Conservation (phyloP, 495 filamentous ascomycete genomes). For the Neurospora sp. region DNA sequence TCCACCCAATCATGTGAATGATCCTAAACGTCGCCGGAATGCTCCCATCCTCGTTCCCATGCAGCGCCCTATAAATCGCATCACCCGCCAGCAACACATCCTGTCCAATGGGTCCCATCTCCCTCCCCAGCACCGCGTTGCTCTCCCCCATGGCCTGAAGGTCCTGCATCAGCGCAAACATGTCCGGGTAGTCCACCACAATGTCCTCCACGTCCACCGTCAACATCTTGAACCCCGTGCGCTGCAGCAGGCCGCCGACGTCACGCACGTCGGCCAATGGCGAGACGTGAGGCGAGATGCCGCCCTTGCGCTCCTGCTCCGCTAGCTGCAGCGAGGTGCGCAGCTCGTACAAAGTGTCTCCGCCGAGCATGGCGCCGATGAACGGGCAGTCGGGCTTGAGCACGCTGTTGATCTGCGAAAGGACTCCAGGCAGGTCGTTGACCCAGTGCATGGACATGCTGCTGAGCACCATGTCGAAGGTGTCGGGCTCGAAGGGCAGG, state of each 20-base stretch:
- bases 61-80: conserved; percentile 76
- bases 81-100: conserved; percentile 86
- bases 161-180: conserved; percentile 84
- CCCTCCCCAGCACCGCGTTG: conserved; percentile 73
- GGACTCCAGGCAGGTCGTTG: conserved; percentile 81
- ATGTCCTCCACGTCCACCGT: conserved; percentile 98
- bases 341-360: conserved; percentile 88
- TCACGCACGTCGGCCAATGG: conserved; percentile 89
- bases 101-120: conserved; percentile 60
- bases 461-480: conserved; percentile 81
- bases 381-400: conserved; percentile 90
- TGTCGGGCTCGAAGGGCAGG: conserved; percentile 64
- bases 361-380: conserved; percentile 91
- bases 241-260: conserved; percentile 75
- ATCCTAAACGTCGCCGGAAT: conserved; percentile 86
- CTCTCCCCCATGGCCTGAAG: conserved; percentile 90
- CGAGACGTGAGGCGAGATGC: conserved; percentile 76
- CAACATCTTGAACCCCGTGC: conserved; percentile 86
- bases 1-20: conserved; percentile 99
- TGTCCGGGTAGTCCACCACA: conserved; percentile 88
- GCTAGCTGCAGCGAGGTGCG: conserved; percentile 90
- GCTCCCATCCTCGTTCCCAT: conserved; percentile 57
- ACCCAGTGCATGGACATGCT: conserved; percentile 92
- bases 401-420: conserved; percentile 68
- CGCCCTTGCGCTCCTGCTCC: conserved; percentile 77